These are phyloP conservation scores for Pouteria glomerata DNA, from an alignment of 148 eudicot species.

Conservation along the genomic window DNA sequence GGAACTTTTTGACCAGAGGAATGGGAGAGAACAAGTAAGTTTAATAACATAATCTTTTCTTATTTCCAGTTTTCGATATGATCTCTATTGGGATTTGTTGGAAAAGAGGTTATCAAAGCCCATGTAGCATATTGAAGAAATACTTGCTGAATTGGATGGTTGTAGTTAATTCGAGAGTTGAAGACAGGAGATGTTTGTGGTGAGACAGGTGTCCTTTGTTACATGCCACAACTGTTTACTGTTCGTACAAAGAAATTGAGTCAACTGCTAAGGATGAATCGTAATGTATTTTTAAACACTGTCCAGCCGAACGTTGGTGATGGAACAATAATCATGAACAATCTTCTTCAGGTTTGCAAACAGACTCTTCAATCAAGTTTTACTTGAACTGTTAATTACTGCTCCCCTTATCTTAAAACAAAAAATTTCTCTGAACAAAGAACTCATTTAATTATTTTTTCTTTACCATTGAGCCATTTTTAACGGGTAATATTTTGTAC, in stretches of 20 bases:
- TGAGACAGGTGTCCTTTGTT: constrained; percentile 86
- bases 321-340: constrained; percentile 71
- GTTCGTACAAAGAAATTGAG: constrained; percentile 70
- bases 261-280: constrained; percentile 67
- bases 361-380: neutral
- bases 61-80: neutral
- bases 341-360: constrained; percentile 65
- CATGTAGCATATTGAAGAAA: neutral
- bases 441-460: neutral
- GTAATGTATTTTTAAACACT: constrained; percentile 54
- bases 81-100: neutral
- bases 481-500: neutral
- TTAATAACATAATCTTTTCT: neutral
- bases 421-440: neutral
- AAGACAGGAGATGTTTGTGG: constrained; percentile 67
- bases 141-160: neutral
- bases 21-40: constrained; percentile 56
- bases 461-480: neutral
- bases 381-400: neutral
- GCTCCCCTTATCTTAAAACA: neutral
- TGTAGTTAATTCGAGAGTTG: constrained; percentile 43
- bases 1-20: constrained; percentile 51
- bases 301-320: constrained; percentile 78
- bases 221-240: constrained; percentile 69
- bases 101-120: neutral